Evolutionary conservation across 306 rosid genomes (phyloP).

Genomic region (Bauhinia variegata): DNA sequence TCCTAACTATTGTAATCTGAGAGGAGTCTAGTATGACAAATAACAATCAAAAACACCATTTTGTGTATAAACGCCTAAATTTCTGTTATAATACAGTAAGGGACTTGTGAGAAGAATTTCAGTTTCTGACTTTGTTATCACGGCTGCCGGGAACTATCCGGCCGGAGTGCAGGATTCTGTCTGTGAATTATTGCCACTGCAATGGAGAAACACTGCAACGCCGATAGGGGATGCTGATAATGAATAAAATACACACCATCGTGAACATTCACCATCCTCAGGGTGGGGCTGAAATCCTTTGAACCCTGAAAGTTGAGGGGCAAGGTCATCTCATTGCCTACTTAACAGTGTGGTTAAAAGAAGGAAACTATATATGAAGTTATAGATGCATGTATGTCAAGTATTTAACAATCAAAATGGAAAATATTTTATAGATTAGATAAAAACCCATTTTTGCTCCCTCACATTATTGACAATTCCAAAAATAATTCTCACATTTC

Average conservation of each 20-base stretch:
- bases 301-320: slow-evolving; percentile 53
- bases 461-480: too few relatives aligned
- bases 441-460: too few relatives aligned
- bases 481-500: too few relatives aligned
- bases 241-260: slow-evolving; percentile 76
- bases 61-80: slow-evolving; percentile 50
- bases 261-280: slow-evolving; percentile 84
- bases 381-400: neutral
- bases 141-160: slow-evolving; percentile 48
- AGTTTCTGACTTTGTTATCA: slow-evolving; percentile 44
- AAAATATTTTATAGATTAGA: neutral
- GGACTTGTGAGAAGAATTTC: slow-evolving; percentile 45
- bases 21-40: slow-evolving; percentile 19
- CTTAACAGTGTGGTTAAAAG: neutral
- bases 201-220: slow-evolving; percentile 83
- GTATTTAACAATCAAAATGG: neutral
- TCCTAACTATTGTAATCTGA: slow-evolving; percentile 49
- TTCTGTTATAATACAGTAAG: slow-evolving; percentile 53
- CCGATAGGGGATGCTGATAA: slow-evolving; percentile 63
- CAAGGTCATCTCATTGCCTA: slow-evolving; percentile 15
- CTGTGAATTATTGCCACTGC: slow-evolving; percentile 83
- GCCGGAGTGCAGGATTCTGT: slow-evolving; percentile 70
- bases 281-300: slow-evolving; percentile 48
- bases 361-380: neutral
- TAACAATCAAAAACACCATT: slow-evolving; percentile 42